Base-by-base conservation (phyloP, 192 early-diverging fungal species). In the Entomortierella parvispora region DNA sequence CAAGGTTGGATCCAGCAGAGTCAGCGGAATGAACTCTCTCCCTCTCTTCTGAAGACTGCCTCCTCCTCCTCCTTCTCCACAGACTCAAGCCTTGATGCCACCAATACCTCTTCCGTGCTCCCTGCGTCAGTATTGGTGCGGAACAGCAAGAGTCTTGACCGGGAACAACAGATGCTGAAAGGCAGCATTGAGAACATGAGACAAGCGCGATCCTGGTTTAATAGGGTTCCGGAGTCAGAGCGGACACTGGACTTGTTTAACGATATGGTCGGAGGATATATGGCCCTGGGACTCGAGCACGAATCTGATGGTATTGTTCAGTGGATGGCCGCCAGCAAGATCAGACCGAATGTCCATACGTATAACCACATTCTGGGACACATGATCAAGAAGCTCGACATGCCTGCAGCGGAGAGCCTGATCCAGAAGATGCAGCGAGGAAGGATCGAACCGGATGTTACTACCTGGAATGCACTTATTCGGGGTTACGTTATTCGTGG, bases 1-100 rank as follows among this genome's bases (percentile, higher is more conserved):
- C 65, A 68, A 51, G 72, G 72, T n/a, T 76, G 72, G 72, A 76
- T 76, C 28, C 5, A 50, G 1, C 72, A 68, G 34, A 76, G 72
- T 57, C 72, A 76, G 32, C 50, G 32, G 28, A 66, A 56, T 26
- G 9, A 40, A 1, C 64, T 76, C 17, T 67, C 72, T 2, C 33
- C 58, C 3, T 62, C 64, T 3, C 53, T 64, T 10, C 22, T 74
- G 9, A 45, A 66, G 31, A 56, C 70, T 32, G 49, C 54, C 1
- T 22, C 46, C 15, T 65, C 62, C 7, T 34, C 37, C 11, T 34
- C 62, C 4, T 10, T 33, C 33, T 45, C 69, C 37, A 58, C 31
- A 11, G 33, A 4, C 37, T 20, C 5, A 6, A 15, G 42, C 6
- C 6, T 4, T 20, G 18, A 49, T 14, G 6, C 47, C 6, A 4